These are phyloP conservation scores for Echium plantagineum DNA, from an alignment of 257 asterid species.

Conservation along the genomic window DNA sequence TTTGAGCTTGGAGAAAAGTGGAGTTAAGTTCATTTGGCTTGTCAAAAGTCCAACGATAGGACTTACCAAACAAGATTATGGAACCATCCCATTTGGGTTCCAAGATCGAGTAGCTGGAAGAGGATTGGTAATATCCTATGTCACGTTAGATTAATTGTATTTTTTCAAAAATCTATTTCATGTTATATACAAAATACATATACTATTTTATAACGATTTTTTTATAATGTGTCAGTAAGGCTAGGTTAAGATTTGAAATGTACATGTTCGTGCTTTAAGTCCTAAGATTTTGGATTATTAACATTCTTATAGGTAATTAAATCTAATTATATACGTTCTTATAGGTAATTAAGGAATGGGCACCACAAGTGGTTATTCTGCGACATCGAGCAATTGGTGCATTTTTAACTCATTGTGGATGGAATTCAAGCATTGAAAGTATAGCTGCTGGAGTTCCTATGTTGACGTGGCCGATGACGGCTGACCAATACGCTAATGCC, in stretches of 20 bases:
- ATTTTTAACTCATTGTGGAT: slow-evolving; percentile 4
- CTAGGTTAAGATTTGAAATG: too few relatives aligned
- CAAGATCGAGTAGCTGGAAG: slow-evolving; percentile 3
- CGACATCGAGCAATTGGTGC: not conserved
- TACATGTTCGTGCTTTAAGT: too few relatives aligned
- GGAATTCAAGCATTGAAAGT: slow-evolving; percentile 4
- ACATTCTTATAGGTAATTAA: too few relatives aligned
- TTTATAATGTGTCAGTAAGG: too few relatives aligned
- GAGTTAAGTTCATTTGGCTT: slow-evolving; percentile 4
- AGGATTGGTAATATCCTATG: not conserved
- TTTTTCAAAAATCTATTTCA: too few relatives aligned
- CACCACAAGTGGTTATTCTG: not conserved
- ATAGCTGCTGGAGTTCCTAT: not conserved
- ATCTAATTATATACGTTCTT: too few relatives aligned
- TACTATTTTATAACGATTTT: too few relatives aligned
- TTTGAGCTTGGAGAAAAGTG: slow-evolving; percentile 1
- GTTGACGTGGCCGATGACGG: slow-evolving; percentile 5
- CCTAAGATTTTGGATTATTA: too few relatives aligned
- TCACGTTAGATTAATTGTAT: not conserved
- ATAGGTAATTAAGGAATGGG: slow-evolving; percentile 2
- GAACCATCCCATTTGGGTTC: not conserved
- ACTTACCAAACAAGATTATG: not conserved
- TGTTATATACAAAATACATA: too few relatives aligned
- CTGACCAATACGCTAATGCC: not conserved
- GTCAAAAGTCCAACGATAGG: not conserved